Evolutionary conservation across 163 green algal species (phyloP).

Genomic region (Smithsoniella earleae): DNA sequence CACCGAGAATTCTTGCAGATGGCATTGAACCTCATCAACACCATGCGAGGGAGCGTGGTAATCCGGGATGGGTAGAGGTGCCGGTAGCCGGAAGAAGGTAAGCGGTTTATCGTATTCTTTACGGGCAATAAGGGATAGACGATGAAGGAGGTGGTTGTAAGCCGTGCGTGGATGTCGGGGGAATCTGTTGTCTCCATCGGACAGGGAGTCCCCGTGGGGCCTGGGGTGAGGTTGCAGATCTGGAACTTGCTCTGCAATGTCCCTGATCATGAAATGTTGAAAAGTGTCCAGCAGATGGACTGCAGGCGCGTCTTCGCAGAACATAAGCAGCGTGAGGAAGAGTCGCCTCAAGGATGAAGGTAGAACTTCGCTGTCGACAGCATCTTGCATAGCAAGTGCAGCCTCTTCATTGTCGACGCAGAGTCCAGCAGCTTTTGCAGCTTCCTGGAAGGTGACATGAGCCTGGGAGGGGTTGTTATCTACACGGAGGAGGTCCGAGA

Average conservation of each 20-base stretch:
- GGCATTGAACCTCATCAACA: not conserved
- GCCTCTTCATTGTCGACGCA: not conserved
- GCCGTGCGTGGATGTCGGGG: not conserved
- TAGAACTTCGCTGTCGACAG: not conserved
- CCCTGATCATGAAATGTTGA: no score
- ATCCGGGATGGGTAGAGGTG: no score
- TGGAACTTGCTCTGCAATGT: no score
- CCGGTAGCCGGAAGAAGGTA: no score
- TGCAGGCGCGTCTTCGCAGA: no score
- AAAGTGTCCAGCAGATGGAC: no score
- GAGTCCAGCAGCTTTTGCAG: not conserved
- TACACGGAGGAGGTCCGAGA: not conserved
- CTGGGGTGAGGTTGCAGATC: no score
- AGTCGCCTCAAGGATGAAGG: not conserved
- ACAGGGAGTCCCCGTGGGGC: not conserved
- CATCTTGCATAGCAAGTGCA: not conserved
- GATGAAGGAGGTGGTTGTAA: not conserved
- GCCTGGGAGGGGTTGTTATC: not conserved
- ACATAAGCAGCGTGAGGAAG: not conserved
- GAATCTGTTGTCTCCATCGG: not conserved
- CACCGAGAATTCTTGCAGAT: not conserved
- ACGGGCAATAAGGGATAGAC: not conserved
- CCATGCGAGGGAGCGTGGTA: no score
- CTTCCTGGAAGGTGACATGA: slow-evolving; percentile 30
- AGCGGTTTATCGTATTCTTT: no score